phyloP scores from a whole-genome alignment of 2,329 filamentous ascomycete species.

The Aspergillus candidus region DNA sequence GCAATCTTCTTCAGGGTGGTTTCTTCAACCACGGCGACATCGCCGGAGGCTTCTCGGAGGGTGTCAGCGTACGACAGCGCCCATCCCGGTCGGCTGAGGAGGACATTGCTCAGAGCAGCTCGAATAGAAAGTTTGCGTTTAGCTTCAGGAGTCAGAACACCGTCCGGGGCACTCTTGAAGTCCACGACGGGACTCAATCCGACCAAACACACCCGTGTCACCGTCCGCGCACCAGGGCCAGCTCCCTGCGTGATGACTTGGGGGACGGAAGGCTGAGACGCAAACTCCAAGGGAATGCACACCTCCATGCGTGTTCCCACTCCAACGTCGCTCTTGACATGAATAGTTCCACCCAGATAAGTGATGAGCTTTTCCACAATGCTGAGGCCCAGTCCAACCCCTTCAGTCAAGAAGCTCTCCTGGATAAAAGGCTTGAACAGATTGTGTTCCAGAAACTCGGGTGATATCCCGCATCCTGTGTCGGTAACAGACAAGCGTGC shows the following conservation, averaged over 20 bases:
- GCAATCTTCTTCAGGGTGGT: constrained; percentile 14
- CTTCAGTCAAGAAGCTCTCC: constrained; percentile 53
- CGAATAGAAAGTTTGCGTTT: constrained; percentile 26
- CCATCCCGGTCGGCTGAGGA: constrained; percentile 21
- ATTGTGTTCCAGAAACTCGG: constrained; percentile 52
- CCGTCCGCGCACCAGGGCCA: background rate
- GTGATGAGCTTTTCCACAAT: constrained; percentile 55
- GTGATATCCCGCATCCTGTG: constrained; percentile 57
- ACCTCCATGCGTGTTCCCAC: constrained; percentile 26
- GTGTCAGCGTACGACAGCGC: constrained; percentile 20
- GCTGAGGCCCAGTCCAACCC: constrained; percentile 59
- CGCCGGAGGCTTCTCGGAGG: constrained; percentile 16
- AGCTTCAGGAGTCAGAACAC: constrained; percentile 19
- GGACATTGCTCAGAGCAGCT: constrained; percentile 19
- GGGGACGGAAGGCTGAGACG: background rate
- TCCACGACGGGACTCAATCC: constrained; percentile 21
- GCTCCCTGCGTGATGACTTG: background rate
- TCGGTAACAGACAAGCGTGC: constrained; percentile 48
- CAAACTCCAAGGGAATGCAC: constrained; percentile 18
- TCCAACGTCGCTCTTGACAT: constrained; percentile 42
- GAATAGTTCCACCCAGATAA: constrained; percentile 51
- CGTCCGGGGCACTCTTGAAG: constrained; percentile 16
- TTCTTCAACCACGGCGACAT: constrained; percentile 26
- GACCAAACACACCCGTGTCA: constrained; percentile 22
- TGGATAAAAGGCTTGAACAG: constrained; percentile 59